Evolutionary conservation across 2,329 filamentous ascomycete species (phyloP).

Genomic region (Sporothrix euskadiensis): DNA sequence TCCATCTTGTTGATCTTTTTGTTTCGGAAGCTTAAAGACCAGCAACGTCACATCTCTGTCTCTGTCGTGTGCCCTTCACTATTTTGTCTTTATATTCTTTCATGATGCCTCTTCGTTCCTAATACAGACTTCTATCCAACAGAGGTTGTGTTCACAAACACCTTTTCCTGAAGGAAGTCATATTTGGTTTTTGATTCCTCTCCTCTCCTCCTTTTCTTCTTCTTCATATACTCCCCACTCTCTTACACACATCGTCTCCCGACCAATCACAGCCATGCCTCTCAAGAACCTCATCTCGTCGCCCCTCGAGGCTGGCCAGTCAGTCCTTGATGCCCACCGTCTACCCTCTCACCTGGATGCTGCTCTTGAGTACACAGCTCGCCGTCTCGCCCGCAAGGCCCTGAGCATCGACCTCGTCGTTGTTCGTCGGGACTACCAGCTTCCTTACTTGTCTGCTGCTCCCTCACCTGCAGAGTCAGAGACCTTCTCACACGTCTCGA

Average conservation of each 20-base stretch:
- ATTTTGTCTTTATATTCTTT: neutral
- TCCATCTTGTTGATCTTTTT: neutral
- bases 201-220: neutral
- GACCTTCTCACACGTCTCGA: neutral
- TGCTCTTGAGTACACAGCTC: conserved; percentile 61
- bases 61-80: neutral
- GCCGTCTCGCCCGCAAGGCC: conserved; percentile 55
- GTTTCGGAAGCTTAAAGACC: neutral
- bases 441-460: conserved; percentile 45
- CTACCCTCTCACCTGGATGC: conserved; percentile 57
- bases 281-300: conserved; percentile 62
- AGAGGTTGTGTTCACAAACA: neutral
- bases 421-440: conserved; percentile 57
- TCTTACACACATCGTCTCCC: neutral
- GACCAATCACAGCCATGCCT: conserved; percentile 40
- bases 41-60: conserved; percentile 14
- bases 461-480: conserved; percentile 33
- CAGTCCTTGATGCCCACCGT: conserved; percentile 58
- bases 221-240: neutral
- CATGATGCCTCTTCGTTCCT: neutral
- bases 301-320: conserved; percentile 63
- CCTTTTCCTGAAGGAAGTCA: neutral
- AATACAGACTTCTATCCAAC: neutral
- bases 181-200: neutral
- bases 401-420: conserved; percentile 60